Conservation (phyloP, 768 basidiomycete genomes). For the Cubamyces lactineus region DNA sequence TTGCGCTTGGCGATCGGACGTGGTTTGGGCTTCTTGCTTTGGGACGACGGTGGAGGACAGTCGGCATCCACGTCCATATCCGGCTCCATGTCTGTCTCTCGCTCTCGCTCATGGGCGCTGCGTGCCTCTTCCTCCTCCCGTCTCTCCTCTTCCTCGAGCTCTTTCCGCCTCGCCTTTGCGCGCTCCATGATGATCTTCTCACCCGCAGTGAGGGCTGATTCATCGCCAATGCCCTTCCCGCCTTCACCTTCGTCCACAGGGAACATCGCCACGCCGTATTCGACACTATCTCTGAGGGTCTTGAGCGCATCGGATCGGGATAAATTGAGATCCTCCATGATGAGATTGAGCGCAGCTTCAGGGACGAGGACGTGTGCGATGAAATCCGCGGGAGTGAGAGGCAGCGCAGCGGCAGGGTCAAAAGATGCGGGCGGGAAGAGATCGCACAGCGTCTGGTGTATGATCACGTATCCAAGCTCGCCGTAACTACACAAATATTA, state of each 20-base stretch:
- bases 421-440: slow-evolving; percentile 70
- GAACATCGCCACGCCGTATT: slow-evolving; percentile 87
- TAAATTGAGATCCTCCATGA: slow-evolving; percentile 71
- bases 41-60: slow-evolving; percentile 3
- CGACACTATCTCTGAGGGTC: slow-evolving; percentile 73
- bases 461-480: slow-evolving; percentile 79
- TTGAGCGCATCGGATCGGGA: slow-evolving; percentile 52
- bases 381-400: slow-evolving; percentile 77
- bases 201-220: slow-evolving; percentile 37
- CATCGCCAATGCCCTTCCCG: neutral
- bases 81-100: slow-evolving; percentile 1
- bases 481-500: slow-evolving; percentile 64
- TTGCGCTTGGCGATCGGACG: slow-evolving; percentile 4
- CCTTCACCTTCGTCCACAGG: slow-evolving; percentile 54
- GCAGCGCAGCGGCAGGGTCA: slow-evolving; percentile 53
- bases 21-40: slow-evolving; percentile 5
- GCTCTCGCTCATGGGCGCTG: neutral
- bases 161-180: slow-evolving; percentile 43
- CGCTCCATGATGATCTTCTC: slow-evolving; percentile 50
- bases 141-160: slow-evolving; percentile 46
- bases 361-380: slow-evolving; percentile 87
- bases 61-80: slow-evolving; percentile 11
- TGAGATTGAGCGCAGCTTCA: slow-evolving; percentile 81
- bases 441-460: slow-evolving; percentile 74
- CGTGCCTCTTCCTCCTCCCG: slow-evolving; percentile 21